These are phyloP conservation scores for Pezicula rhizophila DNA, from an alignment of 2,329 filamentous ascomycete genomes.

Conservation along the genomic window DNA sequence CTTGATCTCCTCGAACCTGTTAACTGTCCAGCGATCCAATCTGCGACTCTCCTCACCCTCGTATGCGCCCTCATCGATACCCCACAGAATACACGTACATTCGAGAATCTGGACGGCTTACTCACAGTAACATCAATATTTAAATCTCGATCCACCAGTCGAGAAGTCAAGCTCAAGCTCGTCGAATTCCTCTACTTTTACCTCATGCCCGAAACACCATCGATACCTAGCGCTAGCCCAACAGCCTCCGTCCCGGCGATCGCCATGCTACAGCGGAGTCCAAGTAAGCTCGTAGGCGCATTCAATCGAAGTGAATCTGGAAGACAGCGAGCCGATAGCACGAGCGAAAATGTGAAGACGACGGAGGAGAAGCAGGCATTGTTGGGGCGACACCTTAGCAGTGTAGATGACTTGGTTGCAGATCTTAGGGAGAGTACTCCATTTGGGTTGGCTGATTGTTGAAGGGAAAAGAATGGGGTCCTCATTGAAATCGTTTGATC, in stretches of 20 bases:
- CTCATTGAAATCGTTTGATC: too few relatives aligned
- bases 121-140: slow-evolving; percentile 89
- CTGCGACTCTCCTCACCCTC: slow-evolving; percentile 80
- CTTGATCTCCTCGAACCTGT: slow-evolving; percentile 89
- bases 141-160: slow-evolving; percentile 77
- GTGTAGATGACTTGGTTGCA: slow-evolving; percentile 56
- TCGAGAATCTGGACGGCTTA: slow-evolving; percentile 86
- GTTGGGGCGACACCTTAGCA: slow-evolving; percentile 56
- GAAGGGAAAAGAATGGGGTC: too few relatives aligned
- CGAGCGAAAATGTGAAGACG: slow-evolving; percentile 40
- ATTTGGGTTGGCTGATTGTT: slow-evolving; percentile 56
- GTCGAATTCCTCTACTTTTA: slow-evolving; percentile 98
- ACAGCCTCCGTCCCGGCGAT: slow-evolving; percentile 37
- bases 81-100: slow-evolving; percentile 82
- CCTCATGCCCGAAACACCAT: slow-evolving; percentile 81
- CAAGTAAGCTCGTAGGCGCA: slow-evolving; percentile 59
- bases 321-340: slow-evolving; percentile 27
- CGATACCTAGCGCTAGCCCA: slow-evolving; percentile 43
- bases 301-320: slow-evolving; percentile 38
- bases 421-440: slow-evolving; percentile 74
- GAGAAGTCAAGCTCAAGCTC: slow-evolving; percentile 91
- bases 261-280: slow-evolving; percentile 56
- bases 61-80: slow-evolving; percentile 83
- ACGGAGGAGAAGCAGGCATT: slow-evolving; percentile 64
- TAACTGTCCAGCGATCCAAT: slow-evolving; percentile 89